phyloP scores from a whole-genome alignment of 148 eudicot genomes.

The Diospyros lotus region DNA sequence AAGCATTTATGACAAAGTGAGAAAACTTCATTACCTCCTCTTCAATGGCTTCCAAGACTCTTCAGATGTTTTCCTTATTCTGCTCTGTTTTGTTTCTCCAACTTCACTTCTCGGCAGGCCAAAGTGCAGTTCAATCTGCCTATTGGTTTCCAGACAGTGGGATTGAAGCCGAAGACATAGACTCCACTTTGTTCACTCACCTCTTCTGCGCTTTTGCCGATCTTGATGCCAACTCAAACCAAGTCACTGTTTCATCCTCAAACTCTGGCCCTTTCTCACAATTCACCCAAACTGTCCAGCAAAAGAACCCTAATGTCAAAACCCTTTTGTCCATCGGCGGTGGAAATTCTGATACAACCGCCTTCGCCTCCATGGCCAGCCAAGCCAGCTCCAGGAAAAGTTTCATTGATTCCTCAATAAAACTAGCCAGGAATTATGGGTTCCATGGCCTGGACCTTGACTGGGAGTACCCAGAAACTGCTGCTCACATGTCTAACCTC shows the following conservation, averaged over 20 bases:
- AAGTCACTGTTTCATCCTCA: conserved; percentile 28
- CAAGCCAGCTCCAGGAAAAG: conserved; percentile 27
- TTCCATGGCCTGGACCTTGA: conserved; percentile 58
- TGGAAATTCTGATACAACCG: neutral
- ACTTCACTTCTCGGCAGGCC: conserved; percentile 8
- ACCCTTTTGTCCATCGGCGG: conserved; percentile 64
- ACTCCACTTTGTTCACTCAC: conserved; percentile 69
- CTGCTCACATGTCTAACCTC: conserved; percentile 37
- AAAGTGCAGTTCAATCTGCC: conserved; percentile 32
- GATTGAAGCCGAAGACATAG: conserved; percentile 29
- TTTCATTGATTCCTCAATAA: conserved; percentile 55
- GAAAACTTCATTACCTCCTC: neutral
- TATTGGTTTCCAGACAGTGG: conserved; percentile 59
- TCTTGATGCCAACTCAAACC: conserved; percentile 31
- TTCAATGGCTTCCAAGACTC: conserved; percentile 20
- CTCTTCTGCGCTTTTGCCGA: conserved; percentile 64
- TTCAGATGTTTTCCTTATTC: neutral
- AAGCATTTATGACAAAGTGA: neutral
- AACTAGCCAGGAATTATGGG: conserved; percentile 29
- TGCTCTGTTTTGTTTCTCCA: conserved; percentile 7
- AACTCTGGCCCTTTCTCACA: conserved; percentile 17
- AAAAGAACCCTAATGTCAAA: conserved; percentile 32
- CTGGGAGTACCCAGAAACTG: conserved; percentile 43
- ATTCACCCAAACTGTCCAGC: conserved; percentile 39
- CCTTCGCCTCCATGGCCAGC: conserved; percentile 39